Base-by-base conservation (phyloP, 345 rosid species). In the Linum usitatissimum region DNA sequence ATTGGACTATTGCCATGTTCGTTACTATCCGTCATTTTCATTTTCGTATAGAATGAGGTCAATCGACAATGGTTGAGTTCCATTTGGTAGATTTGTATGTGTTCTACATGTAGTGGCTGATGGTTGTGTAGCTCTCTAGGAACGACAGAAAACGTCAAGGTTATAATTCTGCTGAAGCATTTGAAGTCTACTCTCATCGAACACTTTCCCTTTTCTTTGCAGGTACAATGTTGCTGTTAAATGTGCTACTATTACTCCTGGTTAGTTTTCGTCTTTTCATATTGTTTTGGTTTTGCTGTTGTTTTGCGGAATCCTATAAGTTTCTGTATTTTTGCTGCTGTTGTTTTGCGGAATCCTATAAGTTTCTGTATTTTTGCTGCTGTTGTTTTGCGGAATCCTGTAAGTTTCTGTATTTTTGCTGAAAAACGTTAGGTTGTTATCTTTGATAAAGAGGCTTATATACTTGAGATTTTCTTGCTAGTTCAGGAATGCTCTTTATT, bases 201-300 rank as follows among this genome's bases (percentile, higher is more conserved):
- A 9, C 59, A 19, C 7, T 6, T 61, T 72, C 67, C 28, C 28
- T 23, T 56, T 65, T 30, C 51, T 23, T 19, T 79, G 61, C 79
- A 93, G 99, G 88, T 86, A 93, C 64, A 90, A 93, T 45, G 97
- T 87, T 78, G 99, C 97, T 18, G 78, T 93, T 65, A 93, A 93
- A 81, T 93, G 99, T 71, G 99, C 99, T 55, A 93, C 97, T 39
- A 86, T 90, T 61, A 93, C 99, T 63, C 96, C 99, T 38, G 99
- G 99, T 93, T 63, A 64, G 85, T 70, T 67, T 61, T 8, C 58
- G 23, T 56, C 28, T 61, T 60, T 51, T 28, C 21, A 8, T 18
- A 61, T 30, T 23, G 21, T 10, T 12, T 38, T 36, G 39, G 18
- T 53, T 34, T 58, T 36, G 61, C 28, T 49, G 30, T 55, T 23